phyloP scores from a whole-genome alignment of 2,329 filamentous ascomycete species.

The Venturia carpophila region DNA sequence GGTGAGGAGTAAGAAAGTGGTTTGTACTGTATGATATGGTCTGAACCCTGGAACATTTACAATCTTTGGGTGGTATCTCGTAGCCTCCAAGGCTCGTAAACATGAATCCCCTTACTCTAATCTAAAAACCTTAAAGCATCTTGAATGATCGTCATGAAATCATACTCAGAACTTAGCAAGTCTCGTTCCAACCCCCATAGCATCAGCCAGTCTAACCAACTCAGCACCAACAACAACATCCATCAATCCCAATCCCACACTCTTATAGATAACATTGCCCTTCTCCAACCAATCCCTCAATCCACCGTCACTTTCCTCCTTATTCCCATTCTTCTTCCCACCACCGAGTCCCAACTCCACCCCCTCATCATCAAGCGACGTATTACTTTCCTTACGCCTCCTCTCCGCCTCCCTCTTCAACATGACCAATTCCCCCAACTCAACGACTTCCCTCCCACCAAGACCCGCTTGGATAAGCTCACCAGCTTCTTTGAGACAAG shows the following conservation, averaged over 20 bases:
- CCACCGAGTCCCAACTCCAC: constrained; percentile 23
- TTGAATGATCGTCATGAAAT: no score
- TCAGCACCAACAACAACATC: constrained; percentile 51
- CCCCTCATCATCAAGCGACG: constrained; percentile 33
- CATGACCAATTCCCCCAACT: constrained; percentile 75
- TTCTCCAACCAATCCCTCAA: constrained; percentile 53
- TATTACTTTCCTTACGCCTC: constrained; percentile 26
- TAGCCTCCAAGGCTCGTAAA: no score
- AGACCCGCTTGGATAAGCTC: constrained; percentile 77
- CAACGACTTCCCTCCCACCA: constrained; percentile 67
- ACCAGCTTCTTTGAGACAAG: constrained; percentile 73
- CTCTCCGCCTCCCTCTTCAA: constrained; percentile 46
- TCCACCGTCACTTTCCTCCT: constrained; percentile 30
- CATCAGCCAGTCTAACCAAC: constrained; percentile 49
- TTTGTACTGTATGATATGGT: no score
- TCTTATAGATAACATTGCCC: constrained; percentile 63
- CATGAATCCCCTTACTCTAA: no score
- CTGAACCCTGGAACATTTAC: no score
- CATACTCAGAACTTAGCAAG: constrained; percentile 39
- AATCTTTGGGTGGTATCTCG: no score
- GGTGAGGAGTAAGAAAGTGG: no score
- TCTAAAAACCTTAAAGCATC: no score
- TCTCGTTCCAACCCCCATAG: constrained; percentile 47
- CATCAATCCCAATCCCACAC: constrained; percentile 60
- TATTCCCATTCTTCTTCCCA: constrained; percentile 25